These are phyloP conservation scores for Hypoxylon perforatum DNA, from an alignment of 495 filamentous ascomycete genomes.

Conservation along the genomic window DNA sequence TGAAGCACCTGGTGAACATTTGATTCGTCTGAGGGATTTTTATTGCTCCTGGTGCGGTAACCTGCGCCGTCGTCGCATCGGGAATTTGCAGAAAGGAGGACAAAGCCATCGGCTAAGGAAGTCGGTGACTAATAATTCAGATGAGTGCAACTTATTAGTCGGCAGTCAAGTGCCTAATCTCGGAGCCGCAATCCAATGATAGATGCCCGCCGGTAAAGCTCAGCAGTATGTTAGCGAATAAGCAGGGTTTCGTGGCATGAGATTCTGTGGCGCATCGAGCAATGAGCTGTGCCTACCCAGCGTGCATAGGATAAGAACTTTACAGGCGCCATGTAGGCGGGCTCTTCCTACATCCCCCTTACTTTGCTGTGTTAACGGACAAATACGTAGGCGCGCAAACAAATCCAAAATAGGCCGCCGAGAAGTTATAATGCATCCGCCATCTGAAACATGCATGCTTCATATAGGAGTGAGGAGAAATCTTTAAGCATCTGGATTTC, in stretches of 20 bases:
- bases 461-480: too few species aligned
- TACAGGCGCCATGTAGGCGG: not conserved
- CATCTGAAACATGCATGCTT: too few species aligned
- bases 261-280: not conserved
- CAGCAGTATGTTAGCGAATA: slow-evolving; percentile 9
- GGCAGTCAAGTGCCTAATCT: slow-evolving; percentile 19
- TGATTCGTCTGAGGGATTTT: slow-evolving; percentile 20
- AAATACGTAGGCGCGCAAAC: not conserved
- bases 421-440: not conserved
- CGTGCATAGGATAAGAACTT: not conserved
- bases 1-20: slow-evolving; percentile 1
- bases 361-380: not conserved
- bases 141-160: slow-evolving; percentile 14
- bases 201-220: not conserved
- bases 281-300: too few species aligned
- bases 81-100: slow-evolving; percentile 18
- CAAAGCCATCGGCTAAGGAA: slow-evolving; percentile 18
- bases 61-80: slow-evolving; percentile 13
- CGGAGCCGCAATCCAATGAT: slow-evolving; percentile 20
- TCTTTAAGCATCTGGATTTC: too few species aligned
- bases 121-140: slow-evolving; percentile 1
- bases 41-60: slow-evolving; percentile 1
- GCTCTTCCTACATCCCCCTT: not conserved
- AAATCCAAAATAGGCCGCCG: slow-evolving; percentile 2
- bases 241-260: slow-evolving; percentile 13